phyloP scores from a whole-genome alignment of 1,284 basidiomycete species.

The Malassezia vespertilionis region DNA sequence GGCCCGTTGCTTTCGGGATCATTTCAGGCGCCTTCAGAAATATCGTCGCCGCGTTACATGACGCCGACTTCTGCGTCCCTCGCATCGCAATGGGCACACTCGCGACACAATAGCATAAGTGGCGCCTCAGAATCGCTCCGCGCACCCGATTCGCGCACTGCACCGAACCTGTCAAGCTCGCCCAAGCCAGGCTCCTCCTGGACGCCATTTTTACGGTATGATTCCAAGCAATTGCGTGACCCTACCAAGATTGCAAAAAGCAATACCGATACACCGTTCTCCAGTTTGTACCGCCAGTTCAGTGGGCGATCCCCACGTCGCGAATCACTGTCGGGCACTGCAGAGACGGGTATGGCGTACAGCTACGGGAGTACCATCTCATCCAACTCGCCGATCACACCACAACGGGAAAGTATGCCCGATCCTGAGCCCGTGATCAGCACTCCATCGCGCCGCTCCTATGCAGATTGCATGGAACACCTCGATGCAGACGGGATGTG shows the following conservation, averaged over 20 bases:
- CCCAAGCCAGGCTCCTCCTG: not conserved
- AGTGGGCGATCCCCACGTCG: not conserved
- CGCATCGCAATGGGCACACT: not conserved
- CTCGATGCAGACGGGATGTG: slow-evolving; percentile 10
- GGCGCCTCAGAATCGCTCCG: not conserved
- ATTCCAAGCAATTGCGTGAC: not conserved
- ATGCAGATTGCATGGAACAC: slow-evolving; percentile 1
- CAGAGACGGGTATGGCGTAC: not conserved
- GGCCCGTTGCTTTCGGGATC: not conserved
- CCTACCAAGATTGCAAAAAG: not conserved
- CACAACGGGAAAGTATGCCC: too few species aligned
- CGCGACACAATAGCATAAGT: not conserved
- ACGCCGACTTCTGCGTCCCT: not conserved
- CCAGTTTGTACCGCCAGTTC: slow-evolving; percentile 2
- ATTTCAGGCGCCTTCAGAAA: not conserved
- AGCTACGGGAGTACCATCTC: not conserved
- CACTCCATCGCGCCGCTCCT: not conserved
- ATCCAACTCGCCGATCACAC: slow-evolving; percentile 1
- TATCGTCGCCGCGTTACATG: not conserved
- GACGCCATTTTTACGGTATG: not conserved
- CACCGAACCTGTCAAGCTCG: not conserved
- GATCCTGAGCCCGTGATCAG: not conserved
- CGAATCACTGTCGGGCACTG: not conserved
- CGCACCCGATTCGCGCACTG: not conserved
- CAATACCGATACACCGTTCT: not conserved